These are phyloP conservation scores for Fusarium liriodendri DNA, from an alignment of 2,329 filamentous ascomycete species.

Conservation along the genomic window DNA sequence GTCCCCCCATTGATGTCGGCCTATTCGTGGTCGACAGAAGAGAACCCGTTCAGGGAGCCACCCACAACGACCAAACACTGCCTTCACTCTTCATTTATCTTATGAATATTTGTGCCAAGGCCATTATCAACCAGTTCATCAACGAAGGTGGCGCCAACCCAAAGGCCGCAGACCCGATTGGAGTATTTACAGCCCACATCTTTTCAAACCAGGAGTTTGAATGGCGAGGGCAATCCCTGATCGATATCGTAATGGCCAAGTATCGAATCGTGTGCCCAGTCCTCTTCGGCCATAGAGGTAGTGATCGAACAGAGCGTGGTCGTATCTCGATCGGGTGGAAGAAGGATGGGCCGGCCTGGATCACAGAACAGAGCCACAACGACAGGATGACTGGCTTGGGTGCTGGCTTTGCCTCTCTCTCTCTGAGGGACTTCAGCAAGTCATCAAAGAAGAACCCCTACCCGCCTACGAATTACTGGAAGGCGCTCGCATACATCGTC, in stretches of 20 bases:
- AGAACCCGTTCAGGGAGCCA: slow-evolving; percentile 60
- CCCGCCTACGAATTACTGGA: slow-evolving; percentile 87
- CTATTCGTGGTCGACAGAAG: slow-evolving; percentile 62
- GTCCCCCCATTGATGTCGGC: slow-evolving; percentile 64
- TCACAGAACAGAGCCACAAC: slow-evolving; percentile 78
- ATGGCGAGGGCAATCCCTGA: slow-evolving; percentile 75
- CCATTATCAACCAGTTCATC: slow-evolving; percentile 76
- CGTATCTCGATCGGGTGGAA: slow-evolving; percentile 79
- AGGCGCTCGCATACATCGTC: slow-evolving; percentile 77
- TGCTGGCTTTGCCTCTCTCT: slow-evolving; percentile 84
- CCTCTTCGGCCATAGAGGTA: slow-evolving; percentile 84
- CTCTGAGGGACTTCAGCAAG: slow-evolving; percentile 83
- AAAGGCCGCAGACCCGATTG: slow-evolving; percentile 79
- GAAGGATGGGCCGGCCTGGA: slow-evolving; percentile 68
- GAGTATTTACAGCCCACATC: slow-evolving; percentile 79
- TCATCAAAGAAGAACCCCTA: slow-evolving; percentile 77
- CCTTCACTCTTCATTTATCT: slow-evolving; percentile 79
- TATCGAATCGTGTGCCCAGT: slow-evolving; percentile 84
- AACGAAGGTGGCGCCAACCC: slow-evolving; percentile 73
- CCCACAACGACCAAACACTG: slow-evolving; percentile 64
- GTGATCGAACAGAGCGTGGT: slow-evolving; percentile 77
- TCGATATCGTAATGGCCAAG: slow-evolving; percentile 89
- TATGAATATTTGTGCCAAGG: slow-evolving; percentile 81
- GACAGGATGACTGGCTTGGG: slow-evolving; percentile 87
- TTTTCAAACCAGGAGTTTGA: slow-evolving; percentile 77